These are phyloP conservation scores for Ceratonia siliqua DNA, from an alignment of 306 rosid species.

Conservation along the genomic window DNA sequence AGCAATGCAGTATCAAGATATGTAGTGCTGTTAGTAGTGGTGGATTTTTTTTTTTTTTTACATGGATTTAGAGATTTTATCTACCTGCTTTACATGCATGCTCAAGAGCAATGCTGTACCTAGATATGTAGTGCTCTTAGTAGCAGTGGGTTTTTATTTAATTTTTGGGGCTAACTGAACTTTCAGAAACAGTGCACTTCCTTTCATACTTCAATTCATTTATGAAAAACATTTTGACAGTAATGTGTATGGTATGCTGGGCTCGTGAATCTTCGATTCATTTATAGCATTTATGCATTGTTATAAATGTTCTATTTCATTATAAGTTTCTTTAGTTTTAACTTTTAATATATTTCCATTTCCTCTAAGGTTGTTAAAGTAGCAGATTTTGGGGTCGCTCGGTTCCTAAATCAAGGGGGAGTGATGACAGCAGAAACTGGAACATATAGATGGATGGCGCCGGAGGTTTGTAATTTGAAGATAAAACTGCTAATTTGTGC, in stretches of 20 bases:
- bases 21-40: too few relatives aligned
- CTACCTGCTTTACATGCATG: too few relatives aligned
- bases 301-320: not conserved
- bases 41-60: too few relatives aligned
- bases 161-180: too few relatives aligned
- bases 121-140: too few relatives aligned
- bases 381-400: conserved; percentile 99
- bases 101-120: too few relatives aligned
- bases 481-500: not conserved
- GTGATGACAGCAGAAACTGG: conserved; percentile 99
- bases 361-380: conserved; percentile 83
- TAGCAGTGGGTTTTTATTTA: too few relatives aligned
- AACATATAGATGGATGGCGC: conserved; percentile 99
- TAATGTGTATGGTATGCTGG: not conserved
- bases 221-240: conserved; percentile 15
- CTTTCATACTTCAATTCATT: not conserved
- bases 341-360: not conserved
- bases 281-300: not conserved
- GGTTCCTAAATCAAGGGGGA: conserved; percentile 85
- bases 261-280: not conserved
- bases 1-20: too few relatives aligned
- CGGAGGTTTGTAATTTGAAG: conserved; percentile 69
- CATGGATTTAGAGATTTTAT: too few relatives aligned
- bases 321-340: too few relatives aligned
- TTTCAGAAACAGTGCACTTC: not conserved